Conservation (phyloP, 768 basidiomycete genomes). For the Crepidotus variabilis region DNA sequence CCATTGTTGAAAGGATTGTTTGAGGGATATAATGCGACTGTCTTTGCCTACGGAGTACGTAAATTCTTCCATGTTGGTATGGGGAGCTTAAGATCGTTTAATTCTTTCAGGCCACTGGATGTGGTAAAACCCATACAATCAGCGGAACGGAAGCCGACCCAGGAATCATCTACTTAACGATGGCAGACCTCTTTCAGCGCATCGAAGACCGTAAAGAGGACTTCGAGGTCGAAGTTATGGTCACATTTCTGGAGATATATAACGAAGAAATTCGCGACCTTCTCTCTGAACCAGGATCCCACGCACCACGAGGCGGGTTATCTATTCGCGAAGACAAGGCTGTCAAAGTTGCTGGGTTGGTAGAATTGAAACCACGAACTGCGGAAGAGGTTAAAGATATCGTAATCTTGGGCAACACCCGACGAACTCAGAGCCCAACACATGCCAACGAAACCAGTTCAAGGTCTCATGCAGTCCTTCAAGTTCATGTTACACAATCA, state of each 20-base stretch:
- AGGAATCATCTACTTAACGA: constrained; percentile 94
- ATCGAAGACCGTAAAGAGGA: constrained; percentile 88
- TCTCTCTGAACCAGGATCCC: constrained; percentile 67
- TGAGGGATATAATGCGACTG: constrained; percentile 95
- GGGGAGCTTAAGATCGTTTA: constrained; percentile 8
- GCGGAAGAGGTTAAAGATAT: constrained; percentile 95
- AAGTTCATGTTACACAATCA: constrained; percentile 88
- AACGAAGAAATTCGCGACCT: constrained; percentile 98
- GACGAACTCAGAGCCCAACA: constrained; percentile 90
- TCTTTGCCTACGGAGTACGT: constrained; percentile 96
- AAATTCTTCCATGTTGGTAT: neutral
- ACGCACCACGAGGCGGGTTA: constrained; percentile 74
- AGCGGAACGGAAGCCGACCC: constrained; percentile 86
- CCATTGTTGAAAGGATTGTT: constrained; percentile 82
- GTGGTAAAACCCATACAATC: constrained; percentile 99
- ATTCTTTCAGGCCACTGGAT: constrained; percentile 87
- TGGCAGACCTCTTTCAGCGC: constrained; percentile 93
- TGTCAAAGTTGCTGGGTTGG: constrained; percentile 85
- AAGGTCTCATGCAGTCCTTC: constrained; percentile 95
- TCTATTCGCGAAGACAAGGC: constrained; percentile 93
- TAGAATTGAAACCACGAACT: constrained; percentile 72
- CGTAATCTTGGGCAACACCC: constrained; percentile 83
- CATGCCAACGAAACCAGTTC: constrained; percentile 97
- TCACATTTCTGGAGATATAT: constrained; percentile 98
- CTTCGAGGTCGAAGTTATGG: constrained; percentile 80